Percentiles rank a stretch among this genome's conserved stretches.
Evolutionary conservation across 805 yeast species (phyloP).

Genomic region (Pichia heedii): DNA sequence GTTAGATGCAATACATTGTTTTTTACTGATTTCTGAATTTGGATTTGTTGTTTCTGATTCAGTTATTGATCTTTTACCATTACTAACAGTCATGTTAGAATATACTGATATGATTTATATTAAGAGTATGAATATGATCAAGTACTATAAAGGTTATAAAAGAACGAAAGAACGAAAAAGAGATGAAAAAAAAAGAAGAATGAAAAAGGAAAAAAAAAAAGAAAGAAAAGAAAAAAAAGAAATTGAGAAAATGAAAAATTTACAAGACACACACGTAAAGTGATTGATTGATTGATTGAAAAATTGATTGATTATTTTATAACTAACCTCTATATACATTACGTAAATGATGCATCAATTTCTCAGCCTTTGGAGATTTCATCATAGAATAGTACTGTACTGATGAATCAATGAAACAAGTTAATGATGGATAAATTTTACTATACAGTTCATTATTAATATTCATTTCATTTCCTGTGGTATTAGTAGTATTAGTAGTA

Average conservation of each 20-base stretch:
- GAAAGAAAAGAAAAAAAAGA: too few species aligned
- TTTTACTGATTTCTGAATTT: background rate
- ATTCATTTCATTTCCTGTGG: slow-evolving; percentile 2
- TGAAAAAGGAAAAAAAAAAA: too few species aligned
- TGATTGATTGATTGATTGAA: too few species aligned
- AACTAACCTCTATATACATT: background rate
- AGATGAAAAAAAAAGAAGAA: too few species aligned
- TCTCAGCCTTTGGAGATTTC: background rate
- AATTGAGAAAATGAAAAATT: too few species aligned
- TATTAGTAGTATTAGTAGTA: background rate
- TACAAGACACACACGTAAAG: too few species aligned
- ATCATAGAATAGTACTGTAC: background rate
- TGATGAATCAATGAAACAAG: slow-evolving; percentile 1
- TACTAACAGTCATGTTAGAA: background rate
- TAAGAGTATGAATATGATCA: too few species aligned
- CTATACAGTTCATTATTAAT: background rate
- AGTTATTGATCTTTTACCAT: background rate
- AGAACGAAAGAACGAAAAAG: too few species aligned
- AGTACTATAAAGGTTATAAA: too few species aligned
- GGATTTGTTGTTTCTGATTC: background rate
- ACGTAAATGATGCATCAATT: background rate
- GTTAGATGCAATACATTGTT: background rate
- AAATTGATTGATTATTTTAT: too few species aligned
- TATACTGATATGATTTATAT: too few species aligned
- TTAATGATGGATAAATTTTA: background rate